Evolutionary conservation across 805 yeast species (phyloP).

Genomic region (Myxozyma vanderwaltii): DNA sequence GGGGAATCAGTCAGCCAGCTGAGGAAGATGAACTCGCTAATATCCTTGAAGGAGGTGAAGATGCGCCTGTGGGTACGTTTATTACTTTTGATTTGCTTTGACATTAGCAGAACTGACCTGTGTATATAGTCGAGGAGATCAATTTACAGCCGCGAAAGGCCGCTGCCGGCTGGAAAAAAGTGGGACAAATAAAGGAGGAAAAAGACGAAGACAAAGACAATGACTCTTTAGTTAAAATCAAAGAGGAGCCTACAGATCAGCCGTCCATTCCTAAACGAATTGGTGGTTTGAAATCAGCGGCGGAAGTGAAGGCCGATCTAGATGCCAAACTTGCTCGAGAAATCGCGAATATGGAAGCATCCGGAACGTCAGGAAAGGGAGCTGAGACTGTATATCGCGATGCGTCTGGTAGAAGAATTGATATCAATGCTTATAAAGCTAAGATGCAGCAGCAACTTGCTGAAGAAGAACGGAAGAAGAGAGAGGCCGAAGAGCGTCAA

Average conservation of each 20-base stretch:
- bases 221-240: not conserved
- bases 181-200: constrained; percentile 16
- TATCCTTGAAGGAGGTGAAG: constrained; percentile 43
- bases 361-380: constrained; percentile 24
- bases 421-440: constrained; percentile 43
- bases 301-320: constrained; percentile 46
- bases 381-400: constrained; percentile 61
- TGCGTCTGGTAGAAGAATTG: constrained; percentile 56
- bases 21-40: constrained; percentile 29
- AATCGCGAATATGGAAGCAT: constrained; percentile 26
- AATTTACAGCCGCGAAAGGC: constrained; percentile 5
- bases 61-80: constrained; percentile 28
- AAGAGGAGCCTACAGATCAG: constrained; percentile 2
- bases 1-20: constrained; percentile 13
- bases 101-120: not conserved
- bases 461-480: constrained; percentile 37
- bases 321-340: constrained; percentile 40
- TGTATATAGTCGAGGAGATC: constrained; percentile 14
- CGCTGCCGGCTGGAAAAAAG: constrained; percentile 35
- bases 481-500: constrained; percentile 36
- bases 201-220: not conserved
- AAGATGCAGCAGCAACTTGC: constrained; percentile 36
- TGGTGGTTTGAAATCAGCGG: constrained; percentile 54
- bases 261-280: constrained; percentile 1
- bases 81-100: not conserved